Conservation (phyloP, 2,329 filamentous ascomycete genomes). For the Thielaviopsis ethacetica region DNA sequence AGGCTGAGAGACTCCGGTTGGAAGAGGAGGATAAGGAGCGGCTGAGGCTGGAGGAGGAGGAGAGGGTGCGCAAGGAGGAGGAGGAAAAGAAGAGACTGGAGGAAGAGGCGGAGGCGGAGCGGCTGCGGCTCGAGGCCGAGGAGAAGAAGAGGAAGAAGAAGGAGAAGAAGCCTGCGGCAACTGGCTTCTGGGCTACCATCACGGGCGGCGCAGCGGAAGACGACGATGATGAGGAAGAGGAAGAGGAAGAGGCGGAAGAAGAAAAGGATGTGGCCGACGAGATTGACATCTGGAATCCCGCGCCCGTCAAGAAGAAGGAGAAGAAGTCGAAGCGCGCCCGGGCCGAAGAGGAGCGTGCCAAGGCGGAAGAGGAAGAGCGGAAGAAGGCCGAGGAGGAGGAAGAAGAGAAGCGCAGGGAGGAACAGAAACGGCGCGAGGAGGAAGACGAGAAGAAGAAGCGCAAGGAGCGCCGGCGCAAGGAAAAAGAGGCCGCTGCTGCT, state of each 20-base stretch:
- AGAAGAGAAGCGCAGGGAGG: constrained; percentile 14
- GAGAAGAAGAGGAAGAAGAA: constrained; percentile 21
- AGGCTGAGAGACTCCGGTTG: not conserved
- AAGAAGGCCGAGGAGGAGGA: constrained; percentile 15
- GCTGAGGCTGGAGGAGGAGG: not conserved
- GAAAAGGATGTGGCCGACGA: constrained; percentile 16
- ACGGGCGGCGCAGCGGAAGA: not conserved
- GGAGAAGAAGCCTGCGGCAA: constrained; percentile 14
- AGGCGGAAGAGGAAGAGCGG: constrained; percentile 14
- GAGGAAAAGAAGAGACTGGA: constrained; percentile 12
- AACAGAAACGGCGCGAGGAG: not conserved
- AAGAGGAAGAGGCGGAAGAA: constrained; percentile 11
- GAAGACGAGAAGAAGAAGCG: not conserved
- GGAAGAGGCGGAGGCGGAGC: constrained; percentile 9
- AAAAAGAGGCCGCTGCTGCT: constrained; percentile 19
- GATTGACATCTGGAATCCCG: constrained; percentile 13
- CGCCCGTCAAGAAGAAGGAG: constrained; percentile 12
- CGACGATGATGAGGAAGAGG: constrained; percentile 14
- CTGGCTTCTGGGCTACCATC: constrained; percentile 5
- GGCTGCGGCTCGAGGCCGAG: constrained; percentile 17
- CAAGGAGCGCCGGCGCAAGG: constrained; percentile 18
- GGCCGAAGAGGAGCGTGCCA: constrained; percentile 14
- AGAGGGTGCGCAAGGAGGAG: constrained; percentile 2
- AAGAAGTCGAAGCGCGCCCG: constrained; percentile 24
- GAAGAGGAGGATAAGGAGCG: constrained; percentile 1